Evolutionary conservation across 2,329 filamentous ascomycete genomes (phyloP), one percentile per base, ranked within the genome.

Genomic region (Fusarium sp.): DNA sequence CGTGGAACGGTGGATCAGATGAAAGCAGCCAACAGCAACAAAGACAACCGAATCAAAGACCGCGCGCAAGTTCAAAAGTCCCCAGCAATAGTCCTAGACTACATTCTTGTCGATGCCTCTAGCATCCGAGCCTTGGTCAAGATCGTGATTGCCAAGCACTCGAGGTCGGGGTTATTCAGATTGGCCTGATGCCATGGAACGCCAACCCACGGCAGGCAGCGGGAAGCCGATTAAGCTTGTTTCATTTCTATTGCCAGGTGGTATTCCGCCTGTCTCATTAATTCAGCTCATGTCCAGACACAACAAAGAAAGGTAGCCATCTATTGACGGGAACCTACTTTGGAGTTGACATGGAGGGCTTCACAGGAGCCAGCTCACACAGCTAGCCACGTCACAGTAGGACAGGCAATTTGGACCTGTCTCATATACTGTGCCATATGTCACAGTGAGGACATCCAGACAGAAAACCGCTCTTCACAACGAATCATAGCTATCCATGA

Each of bases 181-280:
- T 46, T 29, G 9, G 26, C 13, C 34, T 47, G 40, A 39, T 61
- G 40, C 48, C 42, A 51, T 22, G 25, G 42, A 29, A 38, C 28
- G 43, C 53, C 45, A n/a, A 15, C 19, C 32, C 26, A 47, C 48
- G 48, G 49, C 39, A 19, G 34, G 31, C 46, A 59, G 60, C 62
- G 62, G 62, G 58, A 64, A 60, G 49, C 43, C 42, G 53, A 66
- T 65, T 19, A 65, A 65, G 62, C 62, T 65, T 65, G 62, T 65
- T 66, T 64, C 35, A 40, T 58, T 13, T 53, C 35, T 25, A 44
- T 52, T 66, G 58, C n/a, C 39, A 49, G 52, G 53, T 22, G 43
- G 31, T 45, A 41, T 58, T 53, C 19, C 35, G 26, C 28, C 29
- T 42, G 25, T 46, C 36, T 46, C 25, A 49, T 64, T 40, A 31